Percentiles rank a stretch among this genome's conserved stretches.
phyloP scores from a whole-genome alignment of 2,329 filamentous ascomycete species.

The Xylaria polymorpha region DNA sequence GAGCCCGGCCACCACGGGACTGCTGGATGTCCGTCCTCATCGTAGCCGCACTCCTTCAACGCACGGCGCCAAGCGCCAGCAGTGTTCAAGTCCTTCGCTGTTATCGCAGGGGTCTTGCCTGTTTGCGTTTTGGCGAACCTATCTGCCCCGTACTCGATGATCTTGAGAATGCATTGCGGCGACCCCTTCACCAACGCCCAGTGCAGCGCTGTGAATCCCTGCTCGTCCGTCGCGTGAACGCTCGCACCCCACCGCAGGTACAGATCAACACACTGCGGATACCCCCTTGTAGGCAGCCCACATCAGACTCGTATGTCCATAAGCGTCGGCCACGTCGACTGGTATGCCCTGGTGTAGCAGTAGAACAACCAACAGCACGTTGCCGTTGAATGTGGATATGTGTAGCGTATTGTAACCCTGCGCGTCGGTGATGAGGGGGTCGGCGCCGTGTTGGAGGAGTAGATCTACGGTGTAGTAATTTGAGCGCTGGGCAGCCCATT shows the following conservation, averaged over 20 bases:
- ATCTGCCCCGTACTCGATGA: constrained; percentile 95
- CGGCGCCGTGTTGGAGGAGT: constrained; percentile 88
- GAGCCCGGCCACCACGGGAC: constrained; percentile 78
- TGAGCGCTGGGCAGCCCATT: constrained; percentile 97
- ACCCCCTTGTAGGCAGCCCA: constrained; percentile 99
- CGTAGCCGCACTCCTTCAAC: constrained; percentile 85
- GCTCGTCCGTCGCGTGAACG: constrained; percentile 89
- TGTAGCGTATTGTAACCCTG: constrained; percentile 99
- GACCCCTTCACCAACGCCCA: constrained; percentile 97
- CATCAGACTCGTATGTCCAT: constrained; percentile 95
- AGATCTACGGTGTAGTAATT: constrained; percentile 97
- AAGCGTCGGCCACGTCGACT: constrained; percentile 88
- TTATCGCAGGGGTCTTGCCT: constrained; percentile 88
- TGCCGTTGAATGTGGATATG: constrained; percentile 96
- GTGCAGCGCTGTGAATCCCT: constrained; percentile 93
- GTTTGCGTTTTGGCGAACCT: constrained; percentile 89
- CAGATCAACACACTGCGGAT: constrained; percentile 88
- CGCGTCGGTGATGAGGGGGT: constrained; percentile 89
- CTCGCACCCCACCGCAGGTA: constrained; percentile 96
- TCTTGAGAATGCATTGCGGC: constrained; percentile 87
- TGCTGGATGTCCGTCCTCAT: constrained; percentile 78
- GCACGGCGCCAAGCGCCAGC: constrained; percentile 83
- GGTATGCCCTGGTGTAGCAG: constrained; percentile 95
- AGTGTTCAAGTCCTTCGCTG: constrained; percentile 91
- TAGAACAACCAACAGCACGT: constrained; percentile 87